These are phyloP conservation scores for Cladophialophora psammophila DNA, from an alignment of 2,329 filamentous ascomycete genomes.

Conservation along the genomic window DNA sequence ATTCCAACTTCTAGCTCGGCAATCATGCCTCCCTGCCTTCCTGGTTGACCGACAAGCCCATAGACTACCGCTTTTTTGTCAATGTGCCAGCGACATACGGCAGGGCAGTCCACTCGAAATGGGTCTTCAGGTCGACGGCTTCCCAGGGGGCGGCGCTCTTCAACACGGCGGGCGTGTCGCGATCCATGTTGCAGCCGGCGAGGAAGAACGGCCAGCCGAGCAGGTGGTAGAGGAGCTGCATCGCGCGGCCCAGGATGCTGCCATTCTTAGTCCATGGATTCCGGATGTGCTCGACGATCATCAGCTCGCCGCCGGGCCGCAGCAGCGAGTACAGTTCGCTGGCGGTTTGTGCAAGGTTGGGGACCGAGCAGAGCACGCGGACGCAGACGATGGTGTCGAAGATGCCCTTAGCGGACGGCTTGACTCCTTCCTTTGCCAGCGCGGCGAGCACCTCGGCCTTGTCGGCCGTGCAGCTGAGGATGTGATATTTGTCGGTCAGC, in stretches of 20 bases:
- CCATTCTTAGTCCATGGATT: slow-evolving; percentile 61
- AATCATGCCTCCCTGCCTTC: background rate
- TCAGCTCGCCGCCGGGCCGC: slow-evolving; percentile 62
- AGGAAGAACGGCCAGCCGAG: slow-evolving; percentile 62
- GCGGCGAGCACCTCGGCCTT: slow-evolving; percentile 55
- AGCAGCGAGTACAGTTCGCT: slow-evolving; percentile 58
- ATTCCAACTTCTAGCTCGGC: background rate
- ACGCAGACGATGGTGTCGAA: slow-evolving; percentile 65
- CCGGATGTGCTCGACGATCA: slow-evolving; percentile 64
- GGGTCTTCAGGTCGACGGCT: slow-evolving; percentile 54
- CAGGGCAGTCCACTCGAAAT: slow-evolving; percentile 49
- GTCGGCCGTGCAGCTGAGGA: slow-evolving; percentile 58
- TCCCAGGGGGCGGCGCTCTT: slow-evolving; percentile 58
- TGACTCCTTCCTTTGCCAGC: slow-evolving; percentile 52
- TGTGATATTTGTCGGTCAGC: slow-evolving; percentile 57
- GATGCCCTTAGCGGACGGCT: slow-evolving; percentile 46
- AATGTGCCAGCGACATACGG: slow-evolving; percentile 52
- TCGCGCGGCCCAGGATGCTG: slow-evolving; percentile 51
- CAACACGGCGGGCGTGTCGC: slow-evolving; percentile 57
- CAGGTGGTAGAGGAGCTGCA: slow-evolving; percentile 56
- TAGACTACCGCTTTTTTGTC: slow-evolving; percentile 43
- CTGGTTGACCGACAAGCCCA: background rate
- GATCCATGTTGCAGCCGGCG: slow-evolving; percentile 59
- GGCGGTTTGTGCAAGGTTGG: slow-evolving; percentile 55
- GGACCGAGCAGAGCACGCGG: slow-evolving; percentile 63